Conservation (phyloP, 2,329 filamentous ascomycete species). For the Ascochyta lentis region DNA sequence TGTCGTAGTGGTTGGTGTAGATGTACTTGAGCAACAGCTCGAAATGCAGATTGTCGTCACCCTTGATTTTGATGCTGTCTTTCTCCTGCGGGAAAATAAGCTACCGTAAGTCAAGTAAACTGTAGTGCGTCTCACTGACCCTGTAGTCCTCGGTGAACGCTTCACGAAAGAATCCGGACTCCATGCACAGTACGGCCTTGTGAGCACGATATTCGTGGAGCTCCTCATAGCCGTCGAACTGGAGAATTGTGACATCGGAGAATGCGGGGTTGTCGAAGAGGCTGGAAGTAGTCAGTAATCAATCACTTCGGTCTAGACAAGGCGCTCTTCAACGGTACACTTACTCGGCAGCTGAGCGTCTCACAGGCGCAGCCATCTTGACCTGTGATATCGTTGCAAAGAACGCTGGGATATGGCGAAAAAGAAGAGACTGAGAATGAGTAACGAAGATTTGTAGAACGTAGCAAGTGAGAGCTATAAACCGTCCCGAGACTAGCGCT, state of each 20-base stretch:
- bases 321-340: not conserved
- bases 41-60: not conserved
- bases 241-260: constrained; percentile 17
- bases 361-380: no score
- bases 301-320: no score
- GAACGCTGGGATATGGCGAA: no score
- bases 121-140: not conserved
- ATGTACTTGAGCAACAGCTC: constrained; percentile 22
- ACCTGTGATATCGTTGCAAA: no score
- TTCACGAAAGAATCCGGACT: constrained; percentile 18
- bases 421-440: no score
- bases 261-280: constrained; percentile 17
- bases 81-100: not conserved
- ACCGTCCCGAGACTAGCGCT: no score
- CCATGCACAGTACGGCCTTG: constrained; percentile 11
- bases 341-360: not conserved
- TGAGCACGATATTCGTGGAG: constrained; percentile 16
- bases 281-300: not conserved
- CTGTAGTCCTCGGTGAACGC: constrained; percentile 23
- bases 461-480: no score
- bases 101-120: not conserved
- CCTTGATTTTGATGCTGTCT: not conserved
- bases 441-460: no score
- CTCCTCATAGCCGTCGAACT: not conserved
- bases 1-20: constrained; percentile 14